Conservation (phyloP, 768 basidiomycete species). For the Suillus variegatus region DNA sequence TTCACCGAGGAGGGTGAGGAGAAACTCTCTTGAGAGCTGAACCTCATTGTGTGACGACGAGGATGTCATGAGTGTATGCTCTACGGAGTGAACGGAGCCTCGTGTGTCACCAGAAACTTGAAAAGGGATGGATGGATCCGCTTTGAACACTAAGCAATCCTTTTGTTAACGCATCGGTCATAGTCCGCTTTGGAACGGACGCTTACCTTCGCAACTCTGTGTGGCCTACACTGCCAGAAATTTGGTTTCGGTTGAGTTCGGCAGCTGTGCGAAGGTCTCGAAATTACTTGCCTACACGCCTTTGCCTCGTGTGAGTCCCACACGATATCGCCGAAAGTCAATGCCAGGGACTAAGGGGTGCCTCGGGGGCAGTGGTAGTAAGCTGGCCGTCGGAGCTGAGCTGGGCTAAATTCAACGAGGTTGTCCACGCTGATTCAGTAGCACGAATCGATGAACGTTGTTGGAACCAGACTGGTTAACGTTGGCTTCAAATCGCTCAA, state of each 20-base stretch:
- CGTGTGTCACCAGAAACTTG: not conserved
- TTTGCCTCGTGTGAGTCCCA: not conserved
- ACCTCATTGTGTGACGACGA: constrained; percentile 35
- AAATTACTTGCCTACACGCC: not conserved
- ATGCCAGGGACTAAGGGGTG: not conserved
- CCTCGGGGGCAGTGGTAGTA: not conserved
- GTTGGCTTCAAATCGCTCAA: not conserved
- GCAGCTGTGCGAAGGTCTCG: not conserved
- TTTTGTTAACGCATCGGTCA: not conserved
- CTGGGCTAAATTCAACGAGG: not conserved
- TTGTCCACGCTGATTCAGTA: not conserved
- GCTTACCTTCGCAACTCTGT: not conserved
- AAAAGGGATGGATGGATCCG: not conserved
- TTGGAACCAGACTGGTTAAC: not conserved
- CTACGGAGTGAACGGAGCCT: not conserved
- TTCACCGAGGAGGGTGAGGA: constrained; percentile 48
- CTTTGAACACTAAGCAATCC: not conserved
- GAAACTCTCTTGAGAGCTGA: constrained; percentile 31
- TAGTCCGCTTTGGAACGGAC: not conserved
- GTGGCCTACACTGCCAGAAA: not conserved
- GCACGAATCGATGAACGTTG: not conserved
- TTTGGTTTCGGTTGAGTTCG: not conserved
- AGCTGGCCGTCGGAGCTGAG: not conserved
- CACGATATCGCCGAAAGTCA: not conserved
- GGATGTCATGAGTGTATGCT: constrained; percentile 15